Conservation (phyloP, 2,329 filamentous ascomycete genomes). For the Claviceps spartinae region DNA sequence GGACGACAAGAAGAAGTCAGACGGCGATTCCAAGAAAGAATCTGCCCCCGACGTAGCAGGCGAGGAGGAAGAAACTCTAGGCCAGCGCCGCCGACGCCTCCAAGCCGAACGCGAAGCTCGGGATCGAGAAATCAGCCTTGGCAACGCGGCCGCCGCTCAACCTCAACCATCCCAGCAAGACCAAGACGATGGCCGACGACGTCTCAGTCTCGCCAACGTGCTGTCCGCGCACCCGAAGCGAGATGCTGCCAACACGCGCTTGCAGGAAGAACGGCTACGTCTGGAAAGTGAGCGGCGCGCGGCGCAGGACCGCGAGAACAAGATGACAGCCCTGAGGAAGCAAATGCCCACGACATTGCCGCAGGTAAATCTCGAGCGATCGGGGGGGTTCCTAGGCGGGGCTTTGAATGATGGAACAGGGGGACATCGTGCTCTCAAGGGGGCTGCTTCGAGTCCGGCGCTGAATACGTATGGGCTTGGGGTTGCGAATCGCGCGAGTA, state of each 20-base stretch:
- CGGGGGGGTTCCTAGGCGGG: slow-evolving; percentile 37
- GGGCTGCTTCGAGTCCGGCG: slow-evolving; percentile 14
- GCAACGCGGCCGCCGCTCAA: slow-evolving; percentile 12
- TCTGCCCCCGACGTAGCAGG: background rate
- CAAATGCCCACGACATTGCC: slow-evolving; percentile 34
- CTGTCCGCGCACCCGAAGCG: slow-evolving; percentile 30
- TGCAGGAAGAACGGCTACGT: slow-evolving; percentile 26
- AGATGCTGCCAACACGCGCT: slow-evolving; percentile 24
- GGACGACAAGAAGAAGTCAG: background rate
- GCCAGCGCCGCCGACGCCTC: slow-evolving; percentile 60
- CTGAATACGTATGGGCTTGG: slow-evolving; percentile 15
- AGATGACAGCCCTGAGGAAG: slow-evolving; percentile 32
- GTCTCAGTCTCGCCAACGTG: slow-evolving; percentile 50
- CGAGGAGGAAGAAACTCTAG: slow-evolving; percentile 60
- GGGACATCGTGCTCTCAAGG: slow-evolving; percentile 18
- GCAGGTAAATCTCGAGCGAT: slow-evolving; percentile 16
- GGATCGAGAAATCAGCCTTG: slow-evolving; percentile 37
- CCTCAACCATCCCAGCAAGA: slow-evolving; percentile 13
- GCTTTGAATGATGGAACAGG: slow-evolving; percentile 40
- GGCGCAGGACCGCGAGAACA: slow-evolving; percentile 30
- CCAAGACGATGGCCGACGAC: slow-evolving; percentile 13
- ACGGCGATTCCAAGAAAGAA: background rate
- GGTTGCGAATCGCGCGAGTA: slow-evolving; percentile 16
- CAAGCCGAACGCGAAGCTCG: slow-evolving; percentile 56
- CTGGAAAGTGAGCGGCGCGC: slow-evolving; percentile 28